These are phyloP conservation scores for Gnetum montanum DNA, from an alignment of 75 land plant species.

Conservation along the genomic window DNA sequence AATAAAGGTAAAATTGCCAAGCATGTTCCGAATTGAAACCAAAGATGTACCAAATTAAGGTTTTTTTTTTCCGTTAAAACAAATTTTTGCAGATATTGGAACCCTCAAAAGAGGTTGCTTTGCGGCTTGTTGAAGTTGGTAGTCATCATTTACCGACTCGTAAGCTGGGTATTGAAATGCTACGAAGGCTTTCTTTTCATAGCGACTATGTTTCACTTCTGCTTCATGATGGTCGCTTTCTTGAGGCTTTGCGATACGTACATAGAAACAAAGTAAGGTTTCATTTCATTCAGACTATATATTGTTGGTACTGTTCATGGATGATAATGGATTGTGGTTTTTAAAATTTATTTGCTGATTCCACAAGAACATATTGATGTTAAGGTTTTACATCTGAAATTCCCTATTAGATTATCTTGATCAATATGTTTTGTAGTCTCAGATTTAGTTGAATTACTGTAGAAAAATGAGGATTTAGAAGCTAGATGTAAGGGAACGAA, in stretches of 20 bases:
- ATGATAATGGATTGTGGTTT: background rate
- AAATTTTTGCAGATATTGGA: constrained; percentile 63
- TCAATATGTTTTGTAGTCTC: no score
- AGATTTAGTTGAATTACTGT: no score
- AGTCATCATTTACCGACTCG: constrained; percentile 33
- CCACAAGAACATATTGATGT: background rate
- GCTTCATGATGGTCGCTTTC: constrained; percentile 62
- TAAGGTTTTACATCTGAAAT: no score
- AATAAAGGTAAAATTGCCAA: no score
- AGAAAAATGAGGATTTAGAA: no score
- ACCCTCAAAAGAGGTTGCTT: constrained; percentile 88
- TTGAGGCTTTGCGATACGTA: constrained; percentile 81
- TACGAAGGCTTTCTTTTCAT: constrained; percentile 56
- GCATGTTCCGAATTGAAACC: no score
- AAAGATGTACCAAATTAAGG: no score
- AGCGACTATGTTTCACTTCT: constrained; percentile 57
- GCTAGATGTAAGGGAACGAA: no score
- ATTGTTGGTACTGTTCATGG: no score
- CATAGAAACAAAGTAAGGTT: constrained; percentile 49
- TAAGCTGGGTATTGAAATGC: constrained; percentile 70
- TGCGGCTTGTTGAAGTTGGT: constrained; percentile 73
- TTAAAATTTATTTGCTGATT: no score
- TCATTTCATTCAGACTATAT: background rate
- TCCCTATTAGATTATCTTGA: no score
- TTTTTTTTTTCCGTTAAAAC: no score